Evolutionary conservation across 306 rosid genomes (phyloP), one percentile per base, ranked within the genome.

Genomic region (Citrullus colocynthis): DNA sequence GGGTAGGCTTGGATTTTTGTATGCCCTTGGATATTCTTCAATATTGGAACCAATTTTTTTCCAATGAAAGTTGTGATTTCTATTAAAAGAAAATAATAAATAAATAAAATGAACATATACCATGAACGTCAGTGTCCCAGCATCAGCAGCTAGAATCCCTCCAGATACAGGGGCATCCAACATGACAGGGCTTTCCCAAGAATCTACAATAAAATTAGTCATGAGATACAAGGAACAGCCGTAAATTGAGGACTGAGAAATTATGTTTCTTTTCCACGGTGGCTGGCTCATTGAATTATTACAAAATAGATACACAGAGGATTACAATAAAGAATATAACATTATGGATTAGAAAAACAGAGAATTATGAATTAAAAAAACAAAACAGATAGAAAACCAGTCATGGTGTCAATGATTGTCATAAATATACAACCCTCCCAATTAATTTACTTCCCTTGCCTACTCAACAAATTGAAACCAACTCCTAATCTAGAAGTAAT

Each of bases 111-210:
- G 78, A 74, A 85, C 76, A 21, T 15, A 45, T 85, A 94, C 98
- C 97, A 95, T 95, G 81, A 95, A 92, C 78, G 97, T 87, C 42
- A 95, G 97, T 52, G 92, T 86, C 73, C 97, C 97, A 62, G 96
- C 89, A 89, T 95, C 97, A 56, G 98, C 98, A 34, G 98, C 97
- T 80, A 88, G 86, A 51, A 95, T 91, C 76, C 98, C 89, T 80
- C 98, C 98, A 58, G 98, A 95, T 49, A 95, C 98, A 73, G 98
- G 98, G 61, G 98, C 98, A 81, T 95, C 98, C 89, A 92, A 86
- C 89, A 84, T 86, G 78, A 81, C 80, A 70, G 98, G 93, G 18
- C 5, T 82, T 84, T 80, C 85, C 85, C 83, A 78, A 57, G 87
- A 76, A 82, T 83, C 97, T 90, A 75, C 77, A 64, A 65, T 74